Conservation (phyloP, 306 rosid species). For the Spatholobus suberectus region DNA sequence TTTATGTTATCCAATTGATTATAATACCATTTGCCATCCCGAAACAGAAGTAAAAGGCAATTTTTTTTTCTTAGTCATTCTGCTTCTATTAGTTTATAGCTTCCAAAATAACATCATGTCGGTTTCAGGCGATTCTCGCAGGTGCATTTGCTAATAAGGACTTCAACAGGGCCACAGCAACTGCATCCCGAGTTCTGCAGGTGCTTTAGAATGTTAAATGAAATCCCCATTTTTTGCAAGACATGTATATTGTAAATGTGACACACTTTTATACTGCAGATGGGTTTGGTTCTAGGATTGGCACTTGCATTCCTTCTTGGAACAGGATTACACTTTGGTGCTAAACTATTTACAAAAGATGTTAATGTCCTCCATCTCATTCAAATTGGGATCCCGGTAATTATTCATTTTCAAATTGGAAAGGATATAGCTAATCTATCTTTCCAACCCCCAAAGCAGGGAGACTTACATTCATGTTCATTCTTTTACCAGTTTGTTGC, state of each 20-base stretch:
- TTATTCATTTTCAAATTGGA: constrained; percentile 32
- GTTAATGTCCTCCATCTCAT: constrained; percentile 72
- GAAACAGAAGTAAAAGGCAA: not conserved
- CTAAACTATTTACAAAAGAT: constrained; percentile 75
- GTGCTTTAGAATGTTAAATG: constrained; percentile 41
- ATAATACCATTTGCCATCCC: not conserved
- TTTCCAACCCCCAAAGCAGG: constrained; percentile 1
- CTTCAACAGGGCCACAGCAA: constrained; percentile 67
- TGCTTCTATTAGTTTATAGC: constrained; percentile 12
- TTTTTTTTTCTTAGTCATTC: not conserved
- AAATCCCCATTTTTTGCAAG: not conserved
- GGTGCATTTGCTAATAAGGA: constrained; percentile 91
- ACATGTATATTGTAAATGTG: constrained; percentile 12
- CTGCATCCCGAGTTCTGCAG: constrained; percentile 89
- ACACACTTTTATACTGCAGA: constrained; percentile 55
- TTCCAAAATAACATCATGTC: constrained; percentile 6
- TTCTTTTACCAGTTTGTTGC: constrained; percentile 77
- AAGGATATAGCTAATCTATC: not conserved
- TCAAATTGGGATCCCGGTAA: constrained; percentile 81
- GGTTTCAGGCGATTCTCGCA: constrained; percentile 86
- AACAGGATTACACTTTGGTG: constrained; percentile 79
- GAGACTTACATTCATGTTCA: constrained; percentile 35
- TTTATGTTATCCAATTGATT: not conserved
- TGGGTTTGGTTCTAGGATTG: constrained; percentile 84
- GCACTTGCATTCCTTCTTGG: constrained; percentile 75